phyloP scores from a whole-genome alignment of 306 rosid species.

The Hylodesmum podocarpum region DNA sequence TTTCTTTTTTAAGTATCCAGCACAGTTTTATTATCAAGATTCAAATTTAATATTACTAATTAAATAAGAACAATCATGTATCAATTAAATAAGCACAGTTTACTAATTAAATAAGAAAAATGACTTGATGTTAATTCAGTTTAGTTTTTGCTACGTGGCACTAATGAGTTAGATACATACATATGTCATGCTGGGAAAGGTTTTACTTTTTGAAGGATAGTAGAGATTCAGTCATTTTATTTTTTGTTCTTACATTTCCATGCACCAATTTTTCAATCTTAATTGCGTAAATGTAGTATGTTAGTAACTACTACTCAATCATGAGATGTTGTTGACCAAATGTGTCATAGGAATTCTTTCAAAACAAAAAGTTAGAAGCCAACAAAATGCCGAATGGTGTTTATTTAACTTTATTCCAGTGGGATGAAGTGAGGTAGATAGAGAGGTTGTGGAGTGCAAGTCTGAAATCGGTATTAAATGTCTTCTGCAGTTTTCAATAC shows the following conservation, averaged over 20 bases:
- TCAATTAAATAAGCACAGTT: no score
- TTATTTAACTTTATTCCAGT: not conserved
- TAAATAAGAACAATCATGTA: no score
- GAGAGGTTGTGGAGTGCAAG: not conserved
- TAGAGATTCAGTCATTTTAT: conserved; percentile 31
- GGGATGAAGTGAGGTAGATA: not conserved
- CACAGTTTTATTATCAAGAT: no score
- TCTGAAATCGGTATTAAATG: not conserved
- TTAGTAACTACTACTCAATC: conserved; percentile 20
- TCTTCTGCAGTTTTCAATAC: not conserved
- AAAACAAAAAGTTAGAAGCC: not conserved
- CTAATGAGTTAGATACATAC: not conserved
- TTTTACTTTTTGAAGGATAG: conserved; percentile 1
- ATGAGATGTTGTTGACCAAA: conserved; percentile 27
- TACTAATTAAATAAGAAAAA: no score
- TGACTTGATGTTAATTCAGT: not conserved
- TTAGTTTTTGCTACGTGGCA: not conserved
- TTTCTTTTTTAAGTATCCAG: no score
- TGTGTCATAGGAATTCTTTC: not conserved
- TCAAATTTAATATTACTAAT: no score
- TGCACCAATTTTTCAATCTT: conserved; percentile 15
- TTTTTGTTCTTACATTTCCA: not conserved
- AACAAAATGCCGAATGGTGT: not conserved
- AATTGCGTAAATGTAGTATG: conserved; percentile 1
- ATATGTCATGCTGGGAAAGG: not conserved